Conservation (phyloP, 2,329 filamentous ascomycete genomes). For the Aspergillus sp. region DNA sequence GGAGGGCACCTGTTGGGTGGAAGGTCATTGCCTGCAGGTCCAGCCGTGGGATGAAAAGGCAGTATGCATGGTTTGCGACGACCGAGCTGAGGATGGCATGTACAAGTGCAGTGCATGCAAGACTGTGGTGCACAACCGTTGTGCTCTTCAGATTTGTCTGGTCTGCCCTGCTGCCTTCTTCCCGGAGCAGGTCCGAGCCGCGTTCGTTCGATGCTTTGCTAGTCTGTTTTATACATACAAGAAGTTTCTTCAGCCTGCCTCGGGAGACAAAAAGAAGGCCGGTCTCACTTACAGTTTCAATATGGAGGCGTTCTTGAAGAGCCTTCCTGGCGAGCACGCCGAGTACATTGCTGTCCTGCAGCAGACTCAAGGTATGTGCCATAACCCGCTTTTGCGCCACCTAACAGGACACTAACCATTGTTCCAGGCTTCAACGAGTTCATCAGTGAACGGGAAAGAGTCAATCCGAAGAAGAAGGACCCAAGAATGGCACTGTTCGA, state of each 20-base stretch:
- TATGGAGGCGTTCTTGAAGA: constrained; percentile 65
- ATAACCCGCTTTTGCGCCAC: background rate
- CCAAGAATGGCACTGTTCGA: constrained; percentile 62
- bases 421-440: constrained; percentile 60
- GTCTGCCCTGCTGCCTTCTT: constrained; percentile 67
- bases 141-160: constrained; percentile 59
- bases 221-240: constrained; percentile 69
- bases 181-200: constrained; percentile 65
- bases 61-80: constrained; percentile 50
- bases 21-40: constrained; percentile 50
- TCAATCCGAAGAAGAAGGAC: constrained; percentile 50
- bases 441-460: constrained; percentile 61
- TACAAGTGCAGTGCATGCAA: constrained; percentile 50
- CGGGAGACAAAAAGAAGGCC: constrained; percentile 60
- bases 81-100: constrained; percentile 59
- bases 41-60: constrained; percentile 44
- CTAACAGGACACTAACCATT: background rate
- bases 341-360: constrained; percentile 63
- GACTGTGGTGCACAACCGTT: constrained; percentile 57
- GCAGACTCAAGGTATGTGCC: constrained; percentile 58
- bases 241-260: constrained; percentile 59
- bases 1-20: constrained; percentile 45
- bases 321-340: constrained; percentile 62
- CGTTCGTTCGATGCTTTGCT: constrained; percentile 68
- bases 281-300: constrained; percentile 65